Conservation (phyloP, 148 eudicot genomes). For the Pouteria glomerata region DNA sequence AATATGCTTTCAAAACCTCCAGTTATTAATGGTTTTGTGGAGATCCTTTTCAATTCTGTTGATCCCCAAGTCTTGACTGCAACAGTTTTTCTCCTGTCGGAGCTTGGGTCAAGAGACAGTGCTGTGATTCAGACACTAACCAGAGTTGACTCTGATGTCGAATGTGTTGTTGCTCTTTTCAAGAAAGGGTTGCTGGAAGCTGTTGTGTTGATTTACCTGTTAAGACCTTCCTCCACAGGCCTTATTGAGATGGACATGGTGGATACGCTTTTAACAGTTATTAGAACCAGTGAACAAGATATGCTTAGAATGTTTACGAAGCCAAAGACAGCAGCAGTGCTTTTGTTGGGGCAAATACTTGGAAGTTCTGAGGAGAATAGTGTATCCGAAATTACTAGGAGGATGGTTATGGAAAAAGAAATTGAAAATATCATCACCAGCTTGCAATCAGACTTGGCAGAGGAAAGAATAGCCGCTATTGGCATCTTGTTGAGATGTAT, state of each 20-base stretch:
- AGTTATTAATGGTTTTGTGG: slow-evolving; percentile 42
- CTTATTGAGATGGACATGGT: slow-evolving; percentile 34
- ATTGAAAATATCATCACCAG: slow-evolving; percentile 24
- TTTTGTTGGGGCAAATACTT: slow-evolving; percentile 28
- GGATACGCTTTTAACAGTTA: slow-evolving; percentile 22
- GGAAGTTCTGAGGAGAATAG: slow-evolving; percentile 22
- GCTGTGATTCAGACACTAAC: slow-evolving; percentile 43
- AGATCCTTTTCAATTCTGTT: slow-evolving; percentile 44
- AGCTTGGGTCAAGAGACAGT: slow-evolving; percentile 39
- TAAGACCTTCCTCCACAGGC: slow-evolving; percentile 22
- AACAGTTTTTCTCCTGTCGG: slow-evolving; percentile 37
- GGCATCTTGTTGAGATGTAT: slow-evolving; percentile 38
- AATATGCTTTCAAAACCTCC: slow-evolving; percentile 43
- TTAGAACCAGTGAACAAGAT: slow-evolving; percentile 18
- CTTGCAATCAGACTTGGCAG: slow-evolving; percentile 23
- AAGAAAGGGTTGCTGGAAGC: slow-evolving; percentile 44
- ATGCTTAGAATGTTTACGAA: slow-evolving; percentile 28
- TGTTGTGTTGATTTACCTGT: slow-evolving; percentile 36
- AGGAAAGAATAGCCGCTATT: slow-evolving; percentile 38
- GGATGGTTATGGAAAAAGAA: slow-evolving; percentile 16
- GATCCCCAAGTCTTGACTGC: slow-evolving; percentile 33
- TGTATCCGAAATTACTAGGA: slow-evolving; percentile 17
- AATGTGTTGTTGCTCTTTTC: slow-evolving; percentile 40
- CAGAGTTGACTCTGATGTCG: slow-evolving; percentile 47
- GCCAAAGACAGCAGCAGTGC: slow-evolving; percentile 36